Evolutionary conservation across 2,329 filamentous ascomycete genomes (phyloP).

Genomic region (Sporothrix globosa): DNA sequence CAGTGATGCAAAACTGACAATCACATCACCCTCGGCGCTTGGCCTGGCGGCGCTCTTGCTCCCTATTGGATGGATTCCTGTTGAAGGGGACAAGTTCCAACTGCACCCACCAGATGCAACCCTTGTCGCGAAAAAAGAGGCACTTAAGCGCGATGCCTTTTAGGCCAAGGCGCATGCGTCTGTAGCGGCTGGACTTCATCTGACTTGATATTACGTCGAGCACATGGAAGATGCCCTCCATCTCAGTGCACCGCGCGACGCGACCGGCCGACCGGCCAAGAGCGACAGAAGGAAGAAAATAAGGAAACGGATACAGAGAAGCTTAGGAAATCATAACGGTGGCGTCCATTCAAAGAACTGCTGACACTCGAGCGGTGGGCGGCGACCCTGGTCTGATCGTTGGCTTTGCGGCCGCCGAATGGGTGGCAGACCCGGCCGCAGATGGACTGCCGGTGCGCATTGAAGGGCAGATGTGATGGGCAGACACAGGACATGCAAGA

Average conservation of each 20-base stretch:
- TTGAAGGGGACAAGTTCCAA: background rate
- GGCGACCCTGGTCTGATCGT: background rate
- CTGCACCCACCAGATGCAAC: background rate
- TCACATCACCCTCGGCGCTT: conserved; percentile 27
- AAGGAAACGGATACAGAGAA: background rate
- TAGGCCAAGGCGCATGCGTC: background rate
- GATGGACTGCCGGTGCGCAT: background rate
- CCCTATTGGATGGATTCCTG: background rate
- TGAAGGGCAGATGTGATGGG: background rate
- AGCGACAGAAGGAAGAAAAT: background rate
- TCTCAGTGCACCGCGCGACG: conserved; percentile 6
- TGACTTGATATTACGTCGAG: background rate
- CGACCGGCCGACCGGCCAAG: background rate
- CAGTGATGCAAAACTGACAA: conserved; percentile 3
- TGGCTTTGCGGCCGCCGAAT: conserved; percentile 10
- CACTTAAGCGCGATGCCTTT: conserved; percentile 11
- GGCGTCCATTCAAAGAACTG: conserved; percentile 10
- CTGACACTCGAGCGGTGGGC: background rate
- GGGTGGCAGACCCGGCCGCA: background rate
- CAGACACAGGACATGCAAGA: background rate
- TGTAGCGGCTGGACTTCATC: background rate
- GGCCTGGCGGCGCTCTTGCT: background rate
- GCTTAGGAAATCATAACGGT: background rate
- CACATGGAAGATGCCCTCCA: conserved; percentile 5
- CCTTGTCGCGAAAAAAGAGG: background rate